Conservation (phyloP, 768 basidiomycete species). For the Boletus patriciae region DNA sequence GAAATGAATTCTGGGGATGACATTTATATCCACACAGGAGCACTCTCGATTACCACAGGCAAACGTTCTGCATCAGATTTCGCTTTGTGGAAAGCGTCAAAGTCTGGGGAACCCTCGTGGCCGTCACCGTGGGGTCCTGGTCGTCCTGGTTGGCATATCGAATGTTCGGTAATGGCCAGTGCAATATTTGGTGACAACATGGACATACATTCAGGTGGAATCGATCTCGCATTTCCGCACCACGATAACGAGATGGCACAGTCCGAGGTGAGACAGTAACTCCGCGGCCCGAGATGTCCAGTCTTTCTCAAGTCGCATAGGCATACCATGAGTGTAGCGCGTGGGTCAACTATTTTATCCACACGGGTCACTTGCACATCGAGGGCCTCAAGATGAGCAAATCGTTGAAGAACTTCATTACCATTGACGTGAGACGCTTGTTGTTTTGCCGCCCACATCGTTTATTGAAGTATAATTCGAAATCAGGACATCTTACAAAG, state of each 20-base stretch:
- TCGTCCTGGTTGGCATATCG: constrained; percentile 99
- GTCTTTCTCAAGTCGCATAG: constrained; percentile 41
- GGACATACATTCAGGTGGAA: constrained; percentile 98
- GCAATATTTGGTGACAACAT: constrained; percentile 65
- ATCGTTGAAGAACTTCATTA: constrained; percentile 98
- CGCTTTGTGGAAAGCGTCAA: constrained; percentile 96
- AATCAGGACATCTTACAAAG: constrained; percentile 79
- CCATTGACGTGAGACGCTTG: constrained; percentile 71
- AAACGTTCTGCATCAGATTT: constrained; percentile 89
- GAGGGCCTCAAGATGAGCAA: constrained; percentile 99
- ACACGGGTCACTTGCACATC: constrained; percentile 97
- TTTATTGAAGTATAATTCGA: constrained; percentile 3
- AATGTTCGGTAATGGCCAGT: constrained; percentile 98
- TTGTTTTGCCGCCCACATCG: not conserved
- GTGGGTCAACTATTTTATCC: constrained; percentile 99
- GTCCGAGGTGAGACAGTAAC: constrained; percentile 65
- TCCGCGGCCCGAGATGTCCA: not conserved
- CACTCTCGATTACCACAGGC: constrained; percentile 54
- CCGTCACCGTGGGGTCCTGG: constrained; percentile 89
- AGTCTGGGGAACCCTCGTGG: constrained; percentile 96
- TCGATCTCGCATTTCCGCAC: constrained; percentile 98
- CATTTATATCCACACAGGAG: constrained; percentile 40
- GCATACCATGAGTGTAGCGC: constrained; percentile 88
- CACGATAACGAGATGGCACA: constrained; percentile 99
- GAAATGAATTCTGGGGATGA: not conserved